These are phyloP conservation scores for Mikania micrantha DNA, from an alignment of 129 eudicot genomes.

Conservation along the genomic window DNA sequence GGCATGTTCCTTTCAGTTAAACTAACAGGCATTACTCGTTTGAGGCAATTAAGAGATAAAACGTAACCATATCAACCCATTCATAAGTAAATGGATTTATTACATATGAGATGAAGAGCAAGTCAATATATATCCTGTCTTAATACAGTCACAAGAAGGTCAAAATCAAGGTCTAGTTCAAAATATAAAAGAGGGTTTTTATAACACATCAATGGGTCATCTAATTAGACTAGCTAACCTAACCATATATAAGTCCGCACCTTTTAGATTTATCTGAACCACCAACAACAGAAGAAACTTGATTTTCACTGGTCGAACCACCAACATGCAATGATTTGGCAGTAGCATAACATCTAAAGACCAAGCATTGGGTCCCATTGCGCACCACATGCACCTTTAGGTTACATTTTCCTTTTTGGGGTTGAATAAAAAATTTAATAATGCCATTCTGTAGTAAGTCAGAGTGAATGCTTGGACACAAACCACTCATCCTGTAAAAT, in stretches of 20 bases:
- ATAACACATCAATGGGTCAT: background rate
- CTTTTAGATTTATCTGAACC: conserved; percentile 34
- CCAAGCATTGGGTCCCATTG: conserved; percentile 11
- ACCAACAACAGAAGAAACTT: conserved; percentile 18
- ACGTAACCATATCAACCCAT: background rate
- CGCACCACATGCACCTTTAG: conserved; percentile 31
- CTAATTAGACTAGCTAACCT: background rate
- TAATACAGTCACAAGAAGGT: background rate
- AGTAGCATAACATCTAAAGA: conserved; percentile 30
- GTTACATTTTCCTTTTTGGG: conserved; percentile 23
- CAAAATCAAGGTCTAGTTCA: background rate
- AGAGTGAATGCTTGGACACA: conserved; percentile 26
- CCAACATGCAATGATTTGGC: conserved; percentile 38
- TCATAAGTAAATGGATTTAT: background rate
- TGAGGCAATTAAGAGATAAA: background rate
- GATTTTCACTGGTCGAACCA: conserved; percentile 18
- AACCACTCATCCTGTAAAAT: conserved; percentile 42
- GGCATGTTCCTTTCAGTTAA: background rate
- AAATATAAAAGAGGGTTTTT: background rate
- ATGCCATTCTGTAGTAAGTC: conserved; percentile 34
- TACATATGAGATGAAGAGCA: background rate
- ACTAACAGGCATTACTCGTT: background rate
- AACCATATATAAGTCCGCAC: conserved; percentile 18
- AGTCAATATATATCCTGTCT: background rate
- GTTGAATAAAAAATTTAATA: conserved; percentile 22